These are phyloP conservation scores for Endogone sp. DNA, from an alignment of 192 early-diverging fungal species.

Conservation along the genomic window DNA sequence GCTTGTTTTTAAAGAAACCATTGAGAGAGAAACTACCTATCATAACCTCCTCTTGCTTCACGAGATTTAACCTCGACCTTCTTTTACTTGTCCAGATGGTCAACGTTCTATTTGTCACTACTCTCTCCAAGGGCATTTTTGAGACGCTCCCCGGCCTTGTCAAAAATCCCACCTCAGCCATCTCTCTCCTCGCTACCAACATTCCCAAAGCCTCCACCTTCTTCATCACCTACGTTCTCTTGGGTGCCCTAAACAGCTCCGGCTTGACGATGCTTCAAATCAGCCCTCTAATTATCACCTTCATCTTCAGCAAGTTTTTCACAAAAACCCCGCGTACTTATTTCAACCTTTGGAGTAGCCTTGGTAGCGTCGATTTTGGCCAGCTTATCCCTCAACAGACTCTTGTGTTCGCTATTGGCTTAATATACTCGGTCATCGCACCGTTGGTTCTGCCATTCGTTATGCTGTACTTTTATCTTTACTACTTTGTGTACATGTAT, in stretches of 20 bases:
- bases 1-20: no score
- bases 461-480: conserved; percentile 65
- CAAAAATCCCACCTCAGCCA: conserved; percentile 36
- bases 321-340: background rate
- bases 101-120: conserved; percentile 70
- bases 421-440: conserved; percentile 68
- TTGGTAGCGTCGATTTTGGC: background rate
- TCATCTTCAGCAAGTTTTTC: no score
- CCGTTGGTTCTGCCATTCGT: conserved; percentile 72
- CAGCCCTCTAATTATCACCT: background rate
- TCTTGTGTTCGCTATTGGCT: conserved; percentile 50
- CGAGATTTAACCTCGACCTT: no score
- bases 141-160: conserved; percentile 30
- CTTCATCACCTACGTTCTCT: conserved; percentile 75
- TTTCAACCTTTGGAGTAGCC: background rate
- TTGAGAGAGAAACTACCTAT: no score
- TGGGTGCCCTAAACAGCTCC: conserved; percentile 59
- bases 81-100: conserved; percentile 57
- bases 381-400: conserved; percentile 39
- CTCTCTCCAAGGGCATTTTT: conserved; percentile 59
- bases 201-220: conserved; percentile 69
- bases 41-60: no score
- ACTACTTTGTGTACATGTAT: conserved; percentile 68
- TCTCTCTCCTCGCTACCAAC: conserved; percentile 37
- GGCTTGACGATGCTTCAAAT: conserved; percentile 29